Evolutionary conservation across 495 filamentous ascomycete genomes (phyloP), one percentile per base, ranked within the genome.

Genomic region (Filosporella fistucella): DNA sequence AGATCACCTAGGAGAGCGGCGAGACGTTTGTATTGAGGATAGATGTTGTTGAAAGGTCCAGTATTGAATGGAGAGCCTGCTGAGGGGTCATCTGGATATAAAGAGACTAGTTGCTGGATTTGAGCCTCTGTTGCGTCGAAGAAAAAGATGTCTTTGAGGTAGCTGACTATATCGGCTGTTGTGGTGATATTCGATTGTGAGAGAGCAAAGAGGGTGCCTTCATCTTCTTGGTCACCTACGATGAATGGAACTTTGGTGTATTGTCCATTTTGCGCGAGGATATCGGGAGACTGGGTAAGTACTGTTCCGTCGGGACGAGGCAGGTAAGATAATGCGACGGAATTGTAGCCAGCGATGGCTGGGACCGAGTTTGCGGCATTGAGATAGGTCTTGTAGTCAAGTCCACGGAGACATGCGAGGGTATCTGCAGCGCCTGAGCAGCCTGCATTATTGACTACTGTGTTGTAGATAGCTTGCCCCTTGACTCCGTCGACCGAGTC

Each of bases 1-100:
- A 52, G 16, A 52, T 89, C 85, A 28, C 84, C 85, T 0, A 88
- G 68, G 33, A 89, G 78, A 14, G 85, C 83, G 3, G 85, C 79
- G 0, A 88, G 67, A 1, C 84, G 81, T 61, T 89, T 90, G 69
- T 77, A 86, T 54, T 84, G 75, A 0, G 85, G 84, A 53, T 88
- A 89, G 58, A 76, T 65, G 52, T 80, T 78, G 62, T 89, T 83
- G 3, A 76, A 30, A 8, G 69, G 47, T 12, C 81, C 72, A 0
- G 82, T 86, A 37, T 77, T 66, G 67, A 85, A 88, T 4, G 85
- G 86, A 80, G 34, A 46, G 18, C 75, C 77, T 24, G 68, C 58
- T 4, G 63, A 56, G 8, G 63, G 54, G 23, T 57, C 62, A 39
- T 68, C 61, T 0, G 67, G 62, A 54, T 81, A 81, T 0, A 63